These are phyloP conservation scores for Trametes sanguinea DNA, from an alignment of 768 basidiomycete species.

Conservation along the genomic window DNA sequence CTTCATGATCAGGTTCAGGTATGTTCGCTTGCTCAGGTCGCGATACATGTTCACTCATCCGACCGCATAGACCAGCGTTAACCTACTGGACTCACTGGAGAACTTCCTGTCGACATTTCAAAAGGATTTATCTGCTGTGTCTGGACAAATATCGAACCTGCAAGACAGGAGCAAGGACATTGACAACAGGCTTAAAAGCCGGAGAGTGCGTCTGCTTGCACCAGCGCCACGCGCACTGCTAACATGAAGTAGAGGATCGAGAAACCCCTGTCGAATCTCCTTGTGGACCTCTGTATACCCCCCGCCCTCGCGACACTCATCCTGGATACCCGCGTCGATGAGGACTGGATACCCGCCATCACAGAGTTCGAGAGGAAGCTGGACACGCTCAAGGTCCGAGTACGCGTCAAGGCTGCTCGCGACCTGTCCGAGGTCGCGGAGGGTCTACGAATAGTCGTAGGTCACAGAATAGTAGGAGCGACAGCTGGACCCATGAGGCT, in stretches of 20 bases:
- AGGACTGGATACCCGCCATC: constrained; percentile 85
- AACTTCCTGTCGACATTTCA: constrained; percentile 95
- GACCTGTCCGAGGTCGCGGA: constrained; percentile 84
- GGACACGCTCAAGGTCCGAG: constrained; percentile 65
- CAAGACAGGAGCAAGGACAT: constrained; percentile 91
- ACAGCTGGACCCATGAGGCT: no score
- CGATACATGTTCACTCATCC: not conserved
- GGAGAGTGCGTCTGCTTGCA: constrained; percentile 60
- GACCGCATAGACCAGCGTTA: constrained; percentile 71
- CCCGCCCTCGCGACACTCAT: constrained; percentile 76
- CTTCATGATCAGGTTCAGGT: constrained; percentile 94
- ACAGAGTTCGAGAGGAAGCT: constrained; percentile 79
- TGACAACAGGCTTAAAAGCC: constrained; percentile 79
- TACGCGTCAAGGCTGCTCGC: constrained; percentile 83
- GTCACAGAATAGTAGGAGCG: constrained; percentile 29
- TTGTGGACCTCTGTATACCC: constrained; percentile 80
- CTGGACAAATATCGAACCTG: constrained; percentile 93
- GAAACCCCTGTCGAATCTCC: constrained; percentile 77
- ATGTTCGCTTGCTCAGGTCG: constrained; percentile 5
- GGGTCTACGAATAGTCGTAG: constrained; percentile 84
- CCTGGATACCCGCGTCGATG: constrained; percentile 82
- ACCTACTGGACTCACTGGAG: constrained; percentile 84
- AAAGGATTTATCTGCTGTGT: constrained; percentile 89
- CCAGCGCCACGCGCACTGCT: no score
- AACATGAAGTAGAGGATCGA: constrained; percentile 70